Evolutionary conservation across 495 filamentous ascomycete genomes (phyloP).

Genomic region (Venustampulla echinocandica): DNA sequence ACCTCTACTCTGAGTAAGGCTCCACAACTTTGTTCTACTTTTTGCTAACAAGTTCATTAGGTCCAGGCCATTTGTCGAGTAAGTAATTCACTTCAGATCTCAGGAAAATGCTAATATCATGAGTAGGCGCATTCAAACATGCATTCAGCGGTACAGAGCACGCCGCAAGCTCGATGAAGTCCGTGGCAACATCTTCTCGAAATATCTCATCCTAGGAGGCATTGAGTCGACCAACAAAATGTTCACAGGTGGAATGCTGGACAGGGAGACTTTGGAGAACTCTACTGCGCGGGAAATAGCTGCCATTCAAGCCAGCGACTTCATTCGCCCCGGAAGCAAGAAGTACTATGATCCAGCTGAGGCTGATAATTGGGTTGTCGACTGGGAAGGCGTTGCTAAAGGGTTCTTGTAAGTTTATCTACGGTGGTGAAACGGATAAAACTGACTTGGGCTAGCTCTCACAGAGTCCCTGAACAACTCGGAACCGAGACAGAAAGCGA

Average conservation of each 20-base stretch:
- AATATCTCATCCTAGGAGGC: conserved; percentile 79
- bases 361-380: conserved; percentile 55
- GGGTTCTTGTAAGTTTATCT: conserved; percentile 61
- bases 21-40: conserved; percentile 9
- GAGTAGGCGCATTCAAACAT: conserved; percentile 69
- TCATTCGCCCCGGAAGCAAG: conserved; percentile 31
- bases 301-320: conserved; percentile 50
- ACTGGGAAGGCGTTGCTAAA: conserved; percentile 67
- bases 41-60: conserved; percentile 16
- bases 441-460: conserved; percentile 19
- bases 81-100: no score
- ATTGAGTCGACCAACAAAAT: conserved; percentile 54
- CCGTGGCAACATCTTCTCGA: conserved; percentile 58
- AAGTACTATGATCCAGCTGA: conserved; percentile 38
- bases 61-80: conserved; percentile 31
- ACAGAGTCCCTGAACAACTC: conserved; percentile 32
- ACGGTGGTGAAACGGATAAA: conserved; percentile 6
- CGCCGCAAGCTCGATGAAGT: conserved; percentile 62
- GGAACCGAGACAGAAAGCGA: conserved; percentile 32
- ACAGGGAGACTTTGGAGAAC: conserved; percentile 44
- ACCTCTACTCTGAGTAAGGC: conserved; percentile 47
- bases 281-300: conserved; percentile 52
- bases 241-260: conserved; percentile 49
- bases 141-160: conserved; percentile 69
- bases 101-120: conserved; percentile 16